Evolutionary conservation across 2,329 filamentous ascomycete species (phyloP), one percentile per base, ranked within the genome.

Genomic region (Thelonectria blattea): DNA sequence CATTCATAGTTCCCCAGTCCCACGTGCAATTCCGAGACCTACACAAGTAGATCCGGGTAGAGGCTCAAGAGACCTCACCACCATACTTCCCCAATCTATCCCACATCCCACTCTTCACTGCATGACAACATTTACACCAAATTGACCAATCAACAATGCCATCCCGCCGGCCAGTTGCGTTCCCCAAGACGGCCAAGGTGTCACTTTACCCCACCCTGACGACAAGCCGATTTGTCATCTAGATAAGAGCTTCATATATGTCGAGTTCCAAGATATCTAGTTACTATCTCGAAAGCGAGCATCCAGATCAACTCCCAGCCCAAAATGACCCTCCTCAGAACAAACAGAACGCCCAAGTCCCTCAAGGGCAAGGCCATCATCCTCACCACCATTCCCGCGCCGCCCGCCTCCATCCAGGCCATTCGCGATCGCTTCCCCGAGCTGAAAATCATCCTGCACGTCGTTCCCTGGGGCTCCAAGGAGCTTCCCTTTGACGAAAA

Each of bases 361-460:
- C 74, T 83, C 47, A 73, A 73, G n/a, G 81, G 80, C 71, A 81
- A 80, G 63, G 77, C 84, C 24, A 64, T 85, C 22, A 67, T 83
- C 52, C 62, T 82, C 7, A 64, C 74, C 3, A 74, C 75, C 0
- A 70, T 65, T 50, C 64, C 69, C 2, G 71, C 74, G 0, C 71
- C 79, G 0, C 37, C 68, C 0, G 71, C 64, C 2, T 78, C 76
- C 54, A 49, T 79, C 15, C 74, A 78, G 5, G 64, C 67, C 10
- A 71, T 85, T 5, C 71, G 73, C 37, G 60, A 68, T 7, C 64
- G 72, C 41, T 84, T 79, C 56, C 80, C 82, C 0, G 80, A 76
- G 7, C 72, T 85, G n/a, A 58, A 77, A 22, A 69, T 84, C 8
- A 67, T 74, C 15, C 68, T 70, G 32, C 68, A 71, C 12, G 54